A percentile compares a stretch with the other conserved stretches of the same genome.
Conservation (phyloP, 2,329 filamentous ascomycete genomes). For the Ceratocystis harringtonii region DNA sequence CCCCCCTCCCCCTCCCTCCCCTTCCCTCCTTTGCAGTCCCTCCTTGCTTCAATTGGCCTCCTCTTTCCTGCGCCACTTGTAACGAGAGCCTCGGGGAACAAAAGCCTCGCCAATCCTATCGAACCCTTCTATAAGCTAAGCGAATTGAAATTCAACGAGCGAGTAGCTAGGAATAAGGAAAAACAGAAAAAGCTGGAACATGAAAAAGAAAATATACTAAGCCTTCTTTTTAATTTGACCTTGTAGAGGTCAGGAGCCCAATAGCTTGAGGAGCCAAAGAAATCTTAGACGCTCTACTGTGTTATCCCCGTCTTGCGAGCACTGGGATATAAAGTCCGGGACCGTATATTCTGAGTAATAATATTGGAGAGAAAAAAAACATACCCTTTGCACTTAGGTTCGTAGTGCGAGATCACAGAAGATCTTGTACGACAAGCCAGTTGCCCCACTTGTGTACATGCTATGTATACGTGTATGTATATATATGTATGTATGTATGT, state of each 20-base stretch:
- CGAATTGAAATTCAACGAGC: background rate
- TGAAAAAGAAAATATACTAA: background rate
- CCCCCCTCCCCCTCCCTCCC: background rate
- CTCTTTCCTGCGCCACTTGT: constrained; percentile 1
- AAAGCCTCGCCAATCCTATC: background rate
- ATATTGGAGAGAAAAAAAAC: no score
- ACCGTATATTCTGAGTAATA: no score
- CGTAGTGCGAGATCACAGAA: no score
- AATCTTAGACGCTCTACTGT: background rate
- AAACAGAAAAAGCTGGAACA: constrained; percentile 2
- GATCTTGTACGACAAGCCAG: no score
- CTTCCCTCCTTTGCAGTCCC: background rate
- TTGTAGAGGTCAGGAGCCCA: background rate
- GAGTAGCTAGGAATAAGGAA: background rate
- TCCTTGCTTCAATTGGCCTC: background rate
- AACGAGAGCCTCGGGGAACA: background rate
- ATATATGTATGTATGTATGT: no score
- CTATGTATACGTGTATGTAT: no score
- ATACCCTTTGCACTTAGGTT: no score
- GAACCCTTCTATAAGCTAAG: background rate
- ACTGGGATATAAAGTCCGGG: no score
- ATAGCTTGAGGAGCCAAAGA: background rate
- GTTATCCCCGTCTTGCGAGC: no score
- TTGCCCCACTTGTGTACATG: no score
- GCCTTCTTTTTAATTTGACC: background rate